phyloP scores from a whole-genome alignment of 2,329 filamentous ascomycete species.

The Alternaria brassicae region DNA sequence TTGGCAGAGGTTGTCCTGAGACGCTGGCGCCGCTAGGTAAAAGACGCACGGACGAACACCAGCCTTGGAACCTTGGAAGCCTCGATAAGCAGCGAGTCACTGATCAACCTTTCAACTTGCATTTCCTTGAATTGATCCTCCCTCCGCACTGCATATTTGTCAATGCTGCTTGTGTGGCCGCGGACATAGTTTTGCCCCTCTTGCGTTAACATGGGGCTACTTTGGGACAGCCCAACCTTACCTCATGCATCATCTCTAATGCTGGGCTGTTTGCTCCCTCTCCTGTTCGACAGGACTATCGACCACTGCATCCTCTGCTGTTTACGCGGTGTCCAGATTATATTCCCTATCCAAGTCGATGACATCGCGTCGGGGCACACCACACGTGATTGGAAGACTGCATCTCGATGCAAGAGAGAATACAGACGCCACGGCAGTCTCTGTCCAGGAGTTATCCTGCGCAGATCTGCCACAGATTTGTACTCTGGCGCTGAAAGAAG shows the following conservation, averaged over 20 bases:
- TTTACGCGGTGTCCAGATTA: not conserved
- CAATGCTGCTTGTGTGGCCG: not conserved
- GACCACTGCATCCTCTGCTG: not conserved
- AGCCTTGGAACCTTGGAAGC: slow-evolving; percentile 6
- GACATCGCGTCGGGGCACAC: too few relatives aligned
- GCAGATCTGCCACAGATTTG: too few relatives aligned
- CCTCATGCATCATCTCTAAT: not conserved
- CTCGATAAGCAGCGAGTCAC: slow-evolving; percentile 16
- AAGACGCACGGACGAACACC: slow-evolving; percentile 17
- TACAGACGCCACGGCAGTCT: too few relatives aligned
- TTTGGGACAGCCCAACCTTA: not conserved
- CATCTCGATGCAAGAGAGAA: too few relatives aligned
- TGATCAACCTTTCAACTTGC: not conserved
- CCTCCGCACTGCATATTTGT: not conserved
- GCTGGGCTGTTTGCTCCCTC: not conserved
- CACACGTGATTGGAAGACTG: not conserved
- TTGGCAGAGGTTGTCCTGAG: slow-evolving; percentile 34
- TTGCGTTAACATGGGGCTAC: not conserved
- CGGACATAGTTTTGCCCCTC: not conserved
- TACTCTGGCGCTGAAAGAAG: too few relatives aligned
- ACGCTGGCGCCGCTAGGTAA: slow-evolving; percentile 10
- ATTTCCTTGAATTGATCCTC: not conserved
- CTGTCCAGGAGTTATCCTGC: too few relatives aligned
- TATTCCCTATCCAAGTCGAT: not conserved
- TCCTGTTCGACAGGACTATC: not conserved